These are phyloP conservation scores for Cymbidium sinense DNA, from an alignment of 106 monocot genomes.

Conservation along the genomic window DNA sequence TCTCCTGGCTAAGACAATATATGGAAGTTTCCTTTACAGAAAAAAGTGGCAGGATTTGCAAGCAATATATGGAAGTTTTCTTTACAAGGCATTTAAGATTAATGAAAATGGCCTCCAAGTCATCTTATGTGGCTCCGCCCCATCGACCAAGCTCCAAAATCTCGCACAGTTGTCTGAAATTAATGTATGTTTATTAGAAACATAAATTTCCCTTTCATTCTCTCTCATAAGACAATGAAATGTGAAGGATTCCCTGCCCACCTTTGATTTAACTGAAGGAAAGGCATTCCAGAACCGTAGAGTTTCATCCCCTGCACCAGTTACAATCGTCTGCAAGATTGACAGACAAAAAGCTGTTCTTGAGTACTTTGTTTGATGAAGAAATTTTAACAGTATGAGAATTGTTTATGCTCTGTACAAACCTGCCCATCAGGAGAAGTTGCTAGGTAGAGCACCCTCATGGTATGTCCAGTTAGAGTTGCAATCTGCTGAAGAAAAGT, in stretches of 20 bases:
- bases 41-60: background rate
- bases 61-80: background rate
- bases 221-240: background rate
- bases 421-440: constrained; percentile 88
- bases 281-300: constrained; percentile 96
- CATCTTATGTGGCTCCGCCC: constrained; percentile 58
- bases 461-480: constrained; percentile 82
- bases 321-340: constrained; percentile 72
- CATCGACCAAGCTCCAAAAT: constrained; percentile 48
- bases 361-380: background rate
- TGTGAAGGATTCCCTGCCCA: background rate
- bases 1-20: too few species aligned
- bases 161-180: constrained; percentile 36
- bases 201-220: background rate
- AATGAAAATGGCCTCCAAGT: background rate
- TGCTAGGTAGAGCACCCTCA: constrained; percentile 85
- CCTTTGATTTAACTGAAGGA: constrained; percentile 64
- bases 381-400: background rate
- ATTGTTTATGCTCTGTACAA: background rate
- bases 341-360: background rate
- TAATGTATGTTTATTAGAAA: background rate
- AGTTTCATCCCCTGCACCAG: constrained; percentile 96
- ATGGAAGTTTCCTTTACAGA: too few species aligned
- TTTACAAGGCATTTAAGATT: background rate
- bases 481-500: constrained; percentile 42